Evolutionary conservation across 768 basidiomycete species (phyloP).

Genomic region (Leccinum incarnatum): DNA sequence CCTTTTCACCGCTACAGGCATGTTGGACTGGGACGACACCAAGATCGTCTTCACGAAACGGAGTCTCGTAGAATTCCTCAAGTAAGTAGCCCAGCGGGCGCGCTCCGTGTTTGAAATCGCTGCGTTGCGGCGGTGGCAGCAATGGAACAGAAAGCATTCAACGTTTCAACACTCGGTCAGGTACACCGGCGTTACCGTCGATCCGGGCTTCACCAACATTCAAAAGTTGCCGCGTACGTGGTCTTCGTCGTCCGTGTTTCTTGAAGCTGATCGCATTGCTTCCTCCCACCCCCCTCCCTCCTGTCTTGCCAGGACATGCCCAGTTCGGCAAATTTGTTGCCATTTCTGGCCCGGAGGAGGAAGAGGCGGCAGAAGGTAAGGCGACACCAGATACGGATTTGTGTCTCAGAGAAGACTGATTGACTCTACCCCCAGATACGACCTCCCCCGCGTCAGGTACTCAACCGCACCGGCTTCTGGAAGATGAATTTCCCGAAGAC

Average conservation of each 20-base stretch:
- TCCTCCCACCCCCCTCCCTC: not conserved
- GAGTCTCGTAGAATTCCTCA: conserved; percentile 71
- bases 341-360: conserved; percentile 12
- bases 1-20: conserved; percentile 40
- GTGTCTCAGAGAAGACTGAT: not conserved
- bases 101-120: conserved; percentile 1
- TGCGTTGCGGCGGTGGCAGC: not conserved
- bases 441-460: conserved; percentile 6
- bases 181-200: conserved; percentile 72
- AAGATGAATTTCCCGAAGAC: conserved; percentile 49
- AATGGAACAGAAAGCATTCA: not conserved
- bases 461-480: conserved; percentile 12
- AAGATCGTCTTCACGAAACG: conserved; percentile 80
- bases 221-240: conserved; percentile 68
- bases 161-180: conserved; percentile 40
- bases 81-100: conserved; percentile 41
- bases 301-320: conserved; percentile 56
- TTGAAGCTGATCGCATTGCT: not conserved
- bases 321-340: conserved; percentile 56
- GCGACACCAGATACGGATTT: not conserved
- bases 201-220: conserved; percentile 72
- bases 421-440: conserved; percentile 1
- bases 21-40: conserved; percentile 79
- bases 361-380: conserved; percentile 29
- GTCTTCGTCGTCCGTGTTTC: not conserved